phyloP scores from a whole-genome alignment of 805 yeast genomes.

The Candida odintsovae region DNA sequence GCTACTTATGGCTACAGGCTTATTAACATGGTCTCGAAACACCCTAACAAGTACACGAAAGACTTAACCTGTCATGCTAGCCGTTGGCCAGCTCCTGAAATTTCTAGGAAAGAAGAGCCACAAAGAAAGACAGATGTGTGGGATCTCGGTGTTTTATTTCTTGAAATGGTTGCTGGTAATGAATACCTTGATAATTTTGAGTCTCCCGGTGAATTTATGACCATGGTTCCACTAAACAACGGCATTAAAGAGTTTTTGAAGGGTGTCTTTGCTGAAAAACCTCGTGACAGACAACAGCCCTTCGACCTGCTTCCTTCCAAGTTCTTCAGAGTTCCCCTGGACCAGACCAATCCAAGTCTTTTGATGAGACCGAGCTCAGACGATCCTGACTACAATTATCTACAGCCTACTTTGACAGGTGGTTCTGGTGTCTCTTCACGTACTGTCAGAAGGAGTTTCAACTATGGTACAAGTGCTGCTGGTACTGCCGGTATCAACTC shows the following conservation, averaged over 20 bases:
- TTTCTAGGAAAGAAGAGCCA: slow-evolving; percentile 39
- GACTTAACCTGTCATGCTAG: slow-evolving; percentile 18
- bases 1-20: slow-evolving; percentile 53
- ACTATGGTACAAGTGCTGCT: slow-evolving; percentile 27
- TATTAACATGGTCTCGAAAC: slow-evolving; percentile 31
- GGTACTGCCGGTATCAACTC: slow-evolving; percentile 34
- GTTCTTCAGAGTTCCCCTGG: slow-evolving; percentile 72
- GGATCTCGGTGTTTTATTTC: slow-evolving; percentile 80
- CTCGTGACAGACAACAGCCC: slow-evolving; percentile 74
- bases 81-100: slow-evolving; percentile 81
- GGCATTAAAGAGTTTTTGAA: slow-evolving; percentile 61
- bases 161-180: slow-evolving; percentile 58
- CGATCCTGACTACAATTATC: slow-evolving; percentile 14
- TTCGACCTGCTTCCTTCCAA: slow-evolving; percentile 79
- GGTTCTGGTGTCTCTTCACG: slow-evolving; percentile 16
- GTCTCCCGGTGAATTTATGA: slow-evolving; percentile 61
- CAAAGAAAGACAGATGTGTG: slow-evolving; percentile 87
- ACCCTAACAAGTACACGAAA: slow-evolving; percentile 29
- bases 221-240: slow-evolving; percentile 40
- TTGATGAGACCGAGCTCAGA: slow-evolving; percentile 9
- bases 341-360: slow-evolving; percentile 27
- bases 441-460: slow-evolving; percentile 34
- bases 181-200: slow-evolving; percentile 48
- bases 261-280: slow-evolving; percentile 56
- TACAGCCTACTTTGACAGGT: slow-evolving; percentile 23